Evolutionary conservation across 305 asterid genomes (phyloP), one percentile per base, ranked within the genome.

Genomic region (Ajuga reptans): DNA sequence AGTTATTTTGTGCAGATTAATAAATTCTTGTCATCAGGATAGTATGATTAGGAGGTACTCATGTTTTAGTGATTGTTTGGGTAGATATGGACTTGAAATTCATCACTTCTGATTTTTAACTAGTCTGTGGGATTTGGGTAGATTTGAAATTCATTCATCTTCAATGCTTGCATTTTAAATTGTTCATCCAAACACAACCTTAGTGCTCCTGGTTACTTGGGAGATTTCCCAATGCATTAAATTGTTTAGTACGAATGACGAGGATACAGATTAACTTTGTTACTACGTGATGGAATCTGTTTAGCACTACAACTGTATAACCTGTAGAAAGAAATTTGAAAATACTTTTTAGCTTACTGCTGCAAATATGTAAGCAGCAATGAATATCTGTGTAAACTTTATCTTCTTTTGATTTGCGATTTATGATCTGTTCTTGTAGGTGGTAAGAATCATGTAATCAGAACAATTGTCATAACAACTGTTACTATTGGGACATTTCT

Each of bases 391-490:
- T 52, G 36, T 12, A 53, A 34, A 34, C 45, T 7, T 31, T 72
- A 61, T 47, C 56, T 50, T 11, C 46, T 68, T 56, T 46, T 73
- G 47, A 50, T 63, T 37, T 36, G n/a, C 11, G 1, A 10, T 73
- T 66, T 14, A n/a, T 41, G 68, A 57, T 64, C 16, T 62, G 9
- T 59, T 17, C n/a, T 59, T 36, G 18, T 66, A 84, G 97, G 84
- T 61, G 72, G 64, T 1, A 55, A 47, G 53, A 83, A 72, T 27
- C 72, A 37, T 52, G 68, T 3, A 6, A 70, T 43, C 4, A 79
- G 64, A 78, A 64, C 73, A 56, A 58, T 82, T 45, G 50, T 79
- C 71, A 72, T 86, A 72, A 70, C 85, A 36, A 11, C 62, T 55
- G 75, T 71, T 12, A 46, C 77, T 3, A 18, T 47, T 27, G 93